Base-by-base conservation (phyloP, 306 rosid genomes). In the Begonia fuchsioides region DNA sequence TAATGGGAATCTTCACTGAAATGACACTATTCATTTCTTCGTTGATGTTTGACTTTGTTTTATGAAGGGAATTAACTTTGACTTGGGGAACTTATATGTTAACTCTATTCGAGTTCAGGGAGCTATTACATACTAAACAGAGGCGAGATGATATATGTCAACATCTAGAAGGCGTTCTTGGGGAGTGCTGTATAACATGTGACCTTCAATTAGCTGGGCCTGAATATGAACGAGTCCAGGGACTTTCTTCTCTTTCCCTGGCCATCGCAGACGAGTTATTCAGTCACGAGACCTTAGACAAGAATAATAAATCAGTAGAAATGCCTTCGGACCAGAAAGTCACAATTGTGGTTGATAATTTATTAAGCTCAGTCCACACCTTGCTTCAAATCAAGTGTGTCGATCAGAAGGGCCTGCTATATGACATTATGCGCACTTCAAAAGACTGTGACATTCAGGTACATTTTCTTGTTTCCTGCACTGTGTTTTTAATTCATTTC, bases 171-270 rank as follows among this genome's bases (percentile, higher is more conserved):
- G 75, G 67, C 26, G 76, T 77, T 53, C 55, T 82, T 58, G 86
- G 90, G 61, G 80, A 79, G 54, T 61, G 39, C 57, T 79, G 82
- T 53, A 74, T 82, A 55, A 76, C 86, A 51, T 72, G 79, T 64
- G 96, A 86, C 61, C 68, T 86, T 66, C 88, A 86, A 74, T 64
- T 82, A 60, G 93, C 96, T 13, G 96, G 96, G 20, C 93, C 96
- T 32, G 96, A 86, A 65, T 86, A 71, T 46, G 81, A 74, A 68
- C 70, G 74, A 11, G 35, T 79, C 61, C 77, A 76, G 67, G 79
- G 93, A 13, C 65, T 65, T 54, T 74, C 85, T 56, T 73, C 86
- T 61, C 83, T 86, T 76, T 81, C 86, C 16, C 72, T 86, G 3
- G 72, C 74, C 44, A 66, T 78, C 64, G 78, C 81, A 17, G 86